Evolutionary conservation across 2,329 filamentous ascomycete genomes (phyloP).

Genomic region (Leptodontidium sp.): DNA sequence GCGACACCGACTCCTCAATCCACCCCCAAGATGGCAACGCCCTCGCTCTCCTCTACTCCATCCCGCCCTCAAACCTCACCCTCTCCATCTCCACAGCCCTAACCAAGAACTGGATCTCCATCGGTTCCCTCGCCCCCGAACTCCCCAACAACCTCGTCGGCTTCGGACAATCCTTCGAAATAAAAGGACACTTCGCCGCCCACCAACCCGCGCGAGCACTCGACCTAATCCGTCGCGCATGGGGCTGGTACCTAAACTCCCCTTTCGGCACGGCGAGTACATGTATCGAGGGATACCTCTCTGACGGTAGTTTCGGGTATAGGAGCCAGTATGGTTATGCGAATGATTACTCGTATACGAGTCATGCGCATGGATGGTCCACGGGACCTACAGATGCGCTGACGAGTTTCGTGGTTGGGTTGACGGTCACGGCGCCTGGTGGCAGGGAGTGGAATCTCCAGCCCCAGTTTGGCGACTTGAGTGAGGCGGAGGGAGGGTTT

Average conservation of each 20-base stretch:
- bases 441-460: slow-evolving; percentile 50
- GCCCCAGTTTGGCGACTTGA: slow-evolving; percentile 52
- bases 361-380: slow-evolving; percentile 59
- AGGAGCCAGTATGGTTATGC: slow-evolving; percentile 54
- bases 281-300: slow-evolving; percentile 66
- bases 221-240: slow-evolving; percentile 61
- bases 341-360: slow-evolving; percentile 54
- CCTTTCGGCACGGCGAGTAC: slow-evolving; percentile 64
- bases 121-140: slow-evolving; percentile 64
- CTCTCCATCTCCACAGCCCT: slow-evolving; percentile 46
- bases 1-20: slow-evolving; percentile 60
- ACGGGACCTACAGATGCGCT: slow-evolving; percentile 57
- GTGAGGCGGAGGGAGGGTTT: slow-evolving; percentile 52
- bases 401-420: slow-evolving; percentile 54
- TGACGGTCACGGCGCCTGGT: slow-evolving; percentile 48
- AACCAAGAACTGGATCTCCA: slow-evolving; percentile 56
- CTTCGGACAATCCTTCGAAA: slow-evolving; percentile 66
- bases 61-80: slow-evolving; percentile 46
- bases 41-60: slow-evolving; percentile 54
- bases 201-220: slow-evolving; percentile 59
- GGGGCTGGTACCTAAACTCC: slow-evolving; percentile 69
- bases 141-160: slow-evolving; percentile 63
- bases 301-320: slow-evolving; percentile 65
- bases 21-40: slow-evolving; percentile 68
- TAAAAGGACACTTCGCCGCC: slow-evolving; percentile 62